Base-by-base conservation (phyloP, 1,139 yeast species). In the Blastobotrys proliferans region DNA sequence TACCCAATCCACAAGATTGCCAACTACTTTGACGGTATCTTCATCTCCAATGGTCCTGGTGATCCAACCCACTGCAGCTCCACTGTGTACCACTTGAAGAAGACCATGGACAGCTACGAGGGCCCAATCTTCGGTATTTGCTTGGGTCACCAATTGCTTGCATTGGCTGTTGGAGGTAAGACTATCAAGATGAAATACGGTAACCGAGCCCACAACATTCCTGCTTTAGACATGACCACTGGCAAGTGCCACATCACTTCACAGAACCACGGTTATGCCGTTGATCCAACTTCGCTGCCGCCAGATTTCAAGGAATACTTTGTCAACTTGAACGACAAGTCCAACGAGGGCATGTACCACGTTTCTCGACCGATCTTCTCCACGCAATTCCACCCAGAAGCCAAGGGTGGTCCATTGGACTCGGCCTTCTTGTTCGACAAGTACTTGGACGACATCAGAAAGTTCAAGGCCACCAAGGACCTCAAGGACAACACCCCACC, bases 251-350 rank as follows among this genome's bases (percentile, higher is more conserved):
- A 92, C 66, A 92, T 92, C 63, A 92, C 98, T 8, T 90, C 97
- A 26, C 98, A 92, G 72, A 92, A 92, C 70, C 98, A 92, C 64
- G 98, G 98, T 51, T 92, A 90, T 61, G 98, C 97, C 3, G 97
- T 92, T 40, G 97, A 90, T 62, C 81, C 83, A 19, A 53, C 69
- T 21, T 84, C 97, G 22, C 74, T 92, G 57, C 80, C 82, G 41
- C 61, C 75, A 28, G 90, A 84, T 44, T 92, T 88, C 82, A 73
- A 75, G 63, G 90, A 87, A 58, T 90, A 81, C 65, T 92, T 92
- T 64, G 77, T 92, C 56, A 92, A 92, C 69, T 74, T 92, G 70
- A 92, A 92, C 64, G 98, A 92, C 66, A 82, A 86, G 65, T 85
- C 95, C 43, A 92, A 92, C 64, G 98, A 92, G 70, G 98, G 98